Base-by-base conservation (phyloP, 805 yeast species). In the Saccharomyces paradoxus region DNA sequence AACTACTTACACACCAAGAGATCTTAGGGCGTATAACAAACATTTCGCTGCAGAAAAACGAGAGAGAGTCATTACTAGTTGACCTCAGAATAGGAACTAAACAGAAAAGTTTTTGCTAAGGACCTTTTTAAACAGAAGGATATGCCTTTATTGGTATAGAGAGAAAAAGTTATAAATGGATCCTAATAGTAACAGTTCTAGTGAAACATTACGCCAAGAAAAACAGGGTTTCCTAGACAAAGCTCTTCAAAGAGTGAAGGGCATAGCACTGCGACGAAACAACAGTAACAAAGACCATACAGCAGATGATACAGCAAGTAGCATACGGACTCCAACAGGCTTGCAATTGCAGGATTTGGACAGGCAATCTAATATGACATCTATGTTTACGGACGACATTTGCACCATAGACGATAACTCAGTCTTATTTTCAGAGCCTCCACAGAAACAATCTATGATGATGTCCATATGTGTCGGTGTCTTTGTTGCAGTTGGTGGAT, bases 401-500 rank as follows among this genome's bases (percentile, higher is more conserved):
- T 41, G 49, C 4, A 32, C 26, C 26, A 48, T 13, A 7, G 63
- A 60, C 48, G 55, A 57, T 24, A 63, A 58, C 9, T 60, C 68
- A 5, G 41, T 56, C 22, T 56, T 67, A 27, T 68, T 67, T 46
- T 55, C 64, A 8, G 61, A 63, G 46, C 67, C 68, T 4, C 67
- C 79, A 0, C 68, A 62, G 50, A 62, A 60, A 3, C 79, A 74
- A 61, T 81, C 89, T 0, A 76, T 83, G 2, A 70, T 76, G 48
- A 81, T 84, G 77, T 89, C 95, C 3, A 68, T 87, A 32, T 72
- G 79, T 8, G 91, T 89, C 3, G 96, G 96, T 55, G 65, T 81
- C 24, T 83, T 89, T 56, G 92, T 94, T 10, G 95, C 96, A 13
- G 79, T 87, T n/a, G 96, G 96, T 28, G 97, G 96, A 0, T 87